Evolutionary conservation across 345 rosid species (phyloP), one percentile per base, ranked within the genome.

Genomic region (Linum trigynum): DNA sequence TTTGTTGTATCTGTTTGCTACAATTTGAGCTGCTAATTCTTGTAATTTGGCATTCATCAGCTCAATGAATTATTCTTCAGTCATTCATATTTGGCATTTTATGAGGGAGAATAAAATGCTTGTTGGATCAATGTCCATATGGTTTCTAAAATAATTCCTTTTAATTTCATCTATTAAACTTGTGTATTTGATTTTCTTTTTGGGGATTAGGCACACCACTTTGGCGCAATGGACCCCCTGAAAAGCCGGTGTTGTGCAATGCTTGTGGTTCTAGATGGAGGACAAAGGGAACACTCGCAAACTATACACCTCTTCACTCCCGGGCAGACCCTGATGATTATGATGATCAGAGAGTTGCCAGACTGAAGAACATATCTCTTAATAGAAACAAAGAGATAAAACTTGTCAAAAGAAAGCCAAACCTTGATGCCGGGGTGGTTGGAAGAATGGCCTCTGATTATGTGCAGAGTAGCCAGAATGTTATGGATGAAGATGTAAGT

Each of bases 401-500:
- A 74, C 67, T 74, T 60, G 91, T 81, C 50, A 95, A 95, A 79
- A 83, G 96, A 78, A 95, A 89, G 82, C 65, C 81, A 66, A 74
- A 79, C 71, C 69, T 81, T 69, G 96, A 82, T 45, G 71, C 62
- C 63, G 10, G 81, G 64, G 59, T 72, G 23, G 65, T 71, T 64
- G 83, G 78, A 64, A 84, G 79, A 58, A 69, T 73, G 62, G 43
- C 36, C 39, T 65, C 77, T 38, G 89, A 91, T 64, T 80, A 83
- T 74, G 72, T 39, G 63, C 77, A 78, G 61, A 88, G 83, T 66
- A 79, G 77, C 23, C 84, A 74, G 42, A 89, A 78, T 77, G 75
- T 65, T 65, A 53, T 83, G 39, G 98, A 89, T 79, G 99, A 95
- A 72, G 94, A 91, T 78, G 68, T 78, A 37, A 91, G 96, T 75